A percentile compares a stretch with the other conserved stretches of the same genome.
phyloP scores from a whole-genome alignment of 2,329 filamentous ascomycete genomes.

The Dactylonectria macrodidyma region DNA sequence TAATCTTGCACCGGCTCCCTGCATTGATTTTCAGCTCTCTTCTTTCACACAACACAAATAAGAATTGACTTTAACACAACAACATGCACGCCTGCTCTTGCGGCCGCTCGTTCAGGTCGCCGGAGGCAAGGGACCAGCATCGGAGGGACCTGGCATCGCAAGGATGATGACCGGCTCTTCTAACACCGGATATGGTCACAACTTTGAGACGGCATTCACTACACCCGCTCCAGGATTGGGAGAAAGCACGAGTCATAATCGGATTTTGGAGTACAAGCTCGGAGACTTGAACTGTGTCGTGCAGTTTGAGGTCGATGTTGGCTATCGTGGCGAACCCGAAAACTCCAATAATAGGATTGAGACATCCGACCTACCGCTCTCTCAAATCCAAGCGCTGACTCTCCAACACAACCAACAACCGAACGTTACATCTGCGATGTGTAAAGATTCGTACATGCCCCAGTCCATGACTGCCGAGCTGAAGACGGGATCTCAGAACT shows the following conservation, averaged over 20 bases:
- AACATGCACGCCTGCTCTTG: too few relatives aligned
- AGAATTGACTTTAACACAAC: too few relatives aligned
- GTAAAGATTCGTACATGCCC: neutral
- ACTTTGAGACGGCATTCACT: slow-evolving; percentile 36
- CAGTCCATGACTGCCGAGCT: slow-evolving; percentile 28
- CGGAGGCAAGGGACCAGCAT: too few relatives aligned
- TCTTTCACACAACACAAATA: too few relatives aligned
- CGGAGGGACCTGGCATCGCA: too few relatives aligned
- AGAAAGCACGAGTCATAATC: slow-evolving; percentile 29
- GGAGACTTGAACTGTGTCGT: slow-evolving; percentile 38
- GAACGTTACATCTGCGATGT: slow-evolving; percentile 37
- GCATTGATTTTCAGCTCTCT: too few relatives aligned
- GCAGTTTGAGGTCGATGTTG: slow-evolving; percentile 38
- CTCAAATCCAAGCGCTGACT: too few relatives aligned
- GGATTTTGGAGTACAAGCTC: slow-evolving; percentile 38
- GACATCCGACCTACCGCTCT: neutral
- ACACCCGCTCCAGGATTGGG: slow-evolving; percentile 6
- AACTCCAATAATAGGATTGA: neutral
- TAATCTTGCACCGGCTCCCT: too few relatives aligned
- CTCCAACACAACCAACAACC: neutral
- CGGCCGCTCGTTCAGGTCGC: too few relatives aligned
- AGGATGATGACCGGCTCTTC: neutral
- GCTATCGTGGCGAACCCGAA: neutral
- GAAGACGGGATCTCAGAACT: too few relatives aligned
- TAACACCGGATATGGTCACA: slow-evolving; percentile 18